Evolutionary conservation across 805 yeast species (phyloP), one percentile per base, ranked within the genome.

Genomic region (Candida silvicultrix): DNA sequence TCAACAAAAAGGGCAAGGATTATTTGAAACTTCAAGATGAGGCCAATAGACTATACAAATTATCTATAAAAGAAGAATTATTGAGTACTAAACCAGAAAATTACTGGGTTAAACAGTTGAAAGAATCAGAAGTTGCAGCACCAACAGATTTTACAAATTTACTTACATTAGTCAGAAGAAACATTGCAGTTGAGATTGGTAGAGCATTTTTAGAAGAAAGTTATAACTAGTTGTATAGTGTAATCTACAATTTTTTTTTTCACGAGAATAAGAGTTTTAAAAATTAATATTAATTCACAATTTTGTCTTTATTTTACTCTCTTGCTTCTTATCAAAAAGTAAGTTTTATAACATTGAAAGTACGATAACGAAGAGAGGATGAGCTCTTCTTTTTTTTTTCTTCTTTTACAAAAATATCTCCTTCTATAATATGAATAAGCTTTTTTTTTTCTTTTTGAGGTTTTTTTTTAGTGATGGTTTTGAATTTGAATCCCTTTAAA

Each of bases 151-250:
- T 58, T 12, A 9, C 18, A 2, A 31, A 45, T 2, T 42, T 59
- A 23, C n/a, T 59, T 11, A 49, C 45, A 39, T 41, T 37, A 4
- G 38, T 58, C 28, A 56, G 62, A 52, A 54, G 54, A 45, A 53
- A 52, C 38, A 37, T 58, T 34, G 59, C 59, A 18, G 48, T 49
- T 16, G 59, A 57, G 41, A 46, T 57, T 20, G 59, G 61, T 5
- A 53, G 52, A 28, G 48, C 60, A 8, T 59, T 56, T 43, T 38
- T 59, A 46, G 59, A 56, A 34, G 55, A 31, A 31, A 31, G 35
- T 15, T 31, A 31, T 31, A 15, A 31, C n/a, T 31, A 31, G 9
- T 4, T 28, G 31, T 28, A 28, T 10, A 28, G n/a, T 28, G 31
- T 28, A 28, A 4, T 28, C 31, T 28, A 28, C 31, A 28, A 28